Base-by-base conservation (phyloP, 176 grass and related monocot species). In the Luzula sylvatica region DNA sequence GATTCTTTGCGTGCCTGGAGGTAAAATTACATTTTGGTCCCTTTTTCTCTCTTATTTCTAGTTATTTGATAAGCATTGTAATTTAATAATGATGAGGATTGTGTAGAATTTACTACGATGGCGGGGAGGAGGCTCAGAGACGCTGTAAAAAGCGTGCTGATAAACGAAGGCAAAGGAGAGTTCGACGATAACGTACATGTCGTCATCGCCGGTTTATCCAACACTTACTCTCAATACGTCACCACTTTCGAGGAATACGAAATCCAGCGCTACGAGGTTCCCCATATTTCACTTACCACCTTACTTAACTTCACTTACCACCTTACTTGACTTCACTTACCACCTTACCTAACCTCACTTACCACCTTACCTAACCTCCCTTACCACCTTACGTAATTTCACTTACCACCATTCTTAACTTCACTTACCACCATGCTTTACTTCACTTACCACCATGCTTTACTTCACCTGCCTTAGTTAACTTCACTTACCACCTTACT, bases 261-360 rank as follows among this genome's bases (percentile, higher is more conserved):
- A 75, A 90, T 96, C 68, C 92, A 96, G 73, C 82, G 92, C 86
- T 96, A 96, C 19, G 85, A 96, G 92, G 92, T 93, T n/a, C n/a
- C n/a, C n/a, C n/a, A n/a, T n/a, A n/a, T n/a, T n/a, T n/a, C n/a
- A n/a, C n/a, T n/a, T n/a, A n/a, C n/a, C n/a, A n/a, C n/a, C n/a
- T n/a, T n/a, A n/a, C n/a, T n/a, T n/a, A n/a, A n/a, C n/a, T n/a
- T n/a, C n/a, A n/a, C n/a, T n/a, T n/a, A n/a, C n/a, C n/a, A n/a
- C n/a, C n/a, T n/a, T n/a, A n/a, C n/a, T n/a, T n/a, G n/a, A n/a
- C n/a, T n/a, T n/a, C n/a, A n/a, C n/a, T n/a, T n/a, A n/a, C n/a
- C n/a, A n/a, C n/a, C n/a, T n/a, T n/a, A n/a, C n/a, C n/a, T n/a
- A n/a, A n/a, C n/a, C n/a, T n/a, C n/a, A n/a, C n/a, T n/a, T n/a